Conservation (phyloP, 2,329 filamentous ascomycete genomes). For the Neofusicoccum cordaticola region DNA sequence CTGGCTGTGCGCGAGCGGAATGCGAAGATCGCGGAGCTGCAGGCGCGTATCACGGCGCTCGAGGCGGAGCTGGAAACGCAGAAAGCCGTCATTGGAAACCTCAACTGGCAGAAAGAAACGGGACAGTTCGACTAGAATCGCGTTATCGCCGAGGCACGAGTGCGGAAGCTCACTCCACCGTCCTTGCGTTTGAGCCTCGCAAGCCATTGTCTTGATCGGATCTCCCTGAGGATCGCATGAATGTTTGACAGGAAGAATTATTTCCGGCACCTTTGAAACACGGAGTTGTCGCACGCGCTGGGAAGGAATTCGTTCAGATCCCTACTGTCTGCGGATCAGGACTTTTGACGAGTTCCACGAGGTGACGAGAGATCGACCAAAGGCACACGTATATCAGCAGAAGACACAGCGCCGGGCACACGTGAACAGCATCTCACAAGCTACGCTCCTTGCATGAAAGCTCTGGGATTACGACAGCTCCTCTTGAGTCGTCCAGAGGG, state of each 20-base stretch:
- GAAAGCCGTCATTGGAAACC: constrained; percentile 42
- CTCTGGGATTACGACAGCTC: background rate
- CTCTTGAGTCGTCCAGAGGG: background rate
- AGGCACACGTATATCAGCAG: background rate
- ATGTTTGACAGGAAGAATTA: too few species aligned
- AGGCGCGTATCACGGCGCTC: constrained; percentile 60
- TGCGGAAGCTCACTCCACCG: background rate
- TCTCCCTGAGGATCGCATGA: too few species aligned
- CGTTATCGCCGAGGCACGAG: background rate
- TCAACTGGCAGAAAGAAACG: constrained; percentile 30
- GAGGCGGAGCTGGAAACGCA: constrained; percentile 57
- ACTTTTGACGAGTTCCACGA: background rate
- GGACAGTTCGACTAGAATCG: background rate
- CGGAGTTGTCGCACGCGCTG: background rate
- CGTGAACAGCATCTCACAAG: background rate
- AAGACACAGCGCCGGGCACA: background rate
- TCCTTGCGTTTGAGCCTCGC: background rate
- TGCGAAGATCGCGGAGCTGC: constrained; percentile 62
- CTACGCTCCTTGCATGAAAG: background rate
- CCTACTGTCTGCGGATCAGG: background rate
- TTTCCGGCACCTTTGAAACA: background rate
- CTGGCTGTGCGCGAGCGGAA: constrained; percentile 63
- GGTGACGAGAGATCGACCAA: background rate
- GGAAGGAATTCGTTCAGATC: too few species aligned
- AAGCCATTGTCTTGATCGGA: background rate